phyloP scores from a whole-genome alignment of 148 eudicot species.

The Vaccinium macrocarpon region DNA sequence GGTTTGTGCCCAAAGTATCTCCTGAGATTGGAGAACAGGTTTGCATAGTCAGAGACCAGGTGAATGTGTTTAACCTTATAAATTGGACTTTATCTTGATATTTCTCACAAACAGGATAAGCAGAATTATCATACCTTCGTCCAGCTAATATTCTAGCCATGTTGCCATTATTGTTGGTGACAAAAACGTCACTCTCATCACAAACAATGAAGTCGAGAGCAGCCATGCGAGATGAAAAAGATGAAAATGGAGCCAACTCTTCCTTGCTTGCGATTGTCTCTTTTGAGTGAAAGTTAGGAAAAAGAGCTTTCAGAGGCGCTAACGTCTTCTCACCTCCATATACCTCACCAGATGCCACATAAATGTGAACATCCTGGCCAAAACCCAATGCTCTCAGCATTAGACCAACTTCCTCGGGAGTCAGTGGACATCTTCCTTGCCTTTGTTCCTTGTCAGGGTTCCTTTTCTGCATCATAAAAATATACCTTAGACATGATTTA shows the following conservation, averaged over 20 bases:
- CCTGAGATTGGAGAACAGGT: constrained; percentile 35
- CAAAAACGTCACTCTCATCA: constrained; percentile 81
- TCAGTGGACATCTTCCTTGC: constrained; percentile 81
- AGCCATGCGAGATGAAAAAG: constrained; percentile 87
- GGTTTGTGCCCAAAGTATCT: constrained; percentile 87
- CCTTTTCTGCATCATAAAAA: constrained; percentile 44
- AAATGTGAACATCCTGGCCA: constrained; percentile 61
- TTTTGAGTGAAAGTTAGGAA: constrained; percentile 76
- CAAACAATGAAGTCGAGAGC: constrained; percentile 85
- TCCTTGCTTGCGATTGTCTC: constrained; percentile 60
- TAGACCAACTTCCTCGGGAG: constrained; percentile 88
- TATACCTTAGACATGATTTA: neutral
- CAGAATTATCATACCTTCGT: constrained; percentile 54
- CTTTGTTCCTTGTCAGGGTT: constrained; percentile 78
- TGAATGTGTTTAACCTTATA: neutral
- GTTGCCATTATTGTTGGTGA: constrained; percentile 87
- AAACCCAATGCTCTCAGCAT: constrained; percentile 86
- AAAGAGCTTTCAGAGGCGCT: constrained; percentile 75
- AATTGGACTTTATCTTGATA: neutral
- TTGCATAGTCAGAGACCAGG: constrained; percentile 5
- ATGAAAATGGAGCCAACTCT: constrained; percentile 61
- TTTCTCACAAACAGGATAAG: neutral
- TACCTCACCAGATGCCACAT: constrained; percentile 85
- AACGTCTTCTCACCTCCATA: constrained; percentile 79
- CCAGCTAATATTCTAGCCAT: constrained; percentile 92